Conservation (phyloP, 2,329 filamentous ascomycete genomes). For the Diaporthe sp. region DNA sequence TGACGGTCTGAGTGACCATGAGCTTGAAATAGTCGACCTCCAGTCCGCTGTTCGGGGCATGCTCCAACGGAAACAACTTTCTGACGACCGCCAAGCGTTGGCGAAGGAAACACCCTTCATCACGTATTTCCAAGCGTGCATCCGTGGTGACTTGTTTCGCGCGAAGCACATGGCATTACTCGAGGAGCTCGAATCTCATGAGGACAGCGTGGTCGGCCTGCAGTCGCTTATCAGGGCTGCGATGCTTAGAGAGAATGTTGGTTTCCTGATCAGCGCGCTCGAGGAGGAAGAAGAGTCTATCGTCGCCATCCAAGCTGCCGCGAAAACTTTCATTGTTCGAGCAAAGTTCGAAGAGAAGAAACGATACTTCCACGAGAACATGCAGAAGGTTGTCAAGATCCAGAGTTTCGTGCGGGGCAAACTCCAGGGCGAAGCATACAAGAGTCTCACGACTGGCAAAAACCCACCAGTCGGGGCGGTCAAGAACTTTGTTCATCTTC, state of each 20-base stretch:
- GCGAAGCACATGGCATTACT: constrained; percentile 73
- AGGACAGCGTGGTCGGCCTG: constrained; percentile 74
- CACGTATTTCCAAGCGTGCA: constrained; percentile 73
- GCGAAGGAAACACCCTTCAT: constrained; percentile 69
- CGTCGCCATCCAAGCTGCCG: constrained; percentile 79
- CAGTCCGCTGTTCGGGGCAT: constrained; percentile 74
- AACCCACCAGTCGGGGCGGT: constrained; percentile 97
- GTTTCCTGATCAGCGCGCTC: constrained; percentile 79
- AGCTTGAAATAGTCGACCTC: constrained; percentile 61
- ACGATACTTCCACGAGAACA: constrained; percentile 92
- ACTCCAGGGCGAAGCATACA: constrained; percentile 97
- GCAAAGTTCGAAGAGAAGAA: constrained; percentile 85
- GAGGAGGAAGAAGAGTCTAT: constrained; percentile 87
- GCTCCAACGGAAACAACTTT: constrained; percentile 65
- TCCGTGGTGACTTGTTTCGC: constrained; percentile 75
- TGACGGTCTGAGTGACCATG: constrained; percentile 60
- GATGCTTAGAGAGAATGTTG: constrained; percentile 80
- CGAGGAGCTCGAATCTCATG: constrained; percentile 76
- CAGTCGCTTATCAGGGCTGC: constrained; percentile 85
- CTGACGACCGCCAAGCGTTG: constrained; percentile 66
- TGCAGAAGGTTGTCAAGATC: constrained; percentile 99
- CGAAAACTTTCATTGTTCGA: constrained; percentile 80
- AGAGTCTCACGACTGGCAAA: constrained; percentile 94
- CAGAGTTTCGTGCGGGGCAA: constrained; percentile 96
- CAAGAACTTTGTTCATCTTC: constrained; percentile 96